Evolutionary conservation across 2,329 filamentous ascomycete genomes (phyloP).

Genomic region (Hypoxylon sp.): DNA sequence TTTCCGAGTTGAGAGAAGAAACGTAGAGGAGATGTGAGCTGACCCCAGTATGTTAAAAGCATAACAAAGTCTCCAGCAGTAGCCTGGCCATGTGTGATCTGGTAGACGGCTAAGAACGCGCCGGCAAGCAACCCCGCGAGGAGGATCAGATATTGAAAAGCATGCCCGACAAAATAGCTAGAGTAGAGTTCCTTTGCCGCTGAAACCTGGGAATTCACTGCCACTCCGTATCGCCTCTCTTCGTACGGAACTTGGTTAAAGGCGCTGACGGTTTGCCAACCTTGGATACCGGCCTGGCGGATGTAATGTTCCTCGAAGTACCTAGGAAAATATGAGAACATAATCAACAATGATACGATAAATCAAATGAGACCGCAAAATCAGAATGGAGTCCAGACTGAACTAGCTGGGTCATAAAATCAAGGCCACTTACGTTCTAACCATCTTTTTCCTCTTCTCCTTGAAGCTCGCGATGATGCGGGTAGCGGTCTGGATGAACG

Average conservation of each 20-base stretch:
- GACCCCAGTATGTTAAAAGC: conserved; percentile 79
- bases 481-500: conserved; percentile 68
- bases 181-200: conserved; percentile 57
- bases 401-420: not conserved
- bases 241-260: conserved; percentile 72
- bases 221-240: conserved; percentile 64
- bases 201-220: conserved; percentile 58
- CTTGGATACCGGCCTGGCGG: conserved; percentile 67
- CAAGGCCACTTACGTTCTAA: conserved; percentile 57
- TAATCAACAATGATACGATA: not conserved
- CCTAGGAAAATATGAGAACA: conserved; percentile 36
- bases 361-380: conserved; percentile 45
- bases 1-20: conserved; percentile 74
- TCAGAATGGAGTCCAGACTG: not conserved
- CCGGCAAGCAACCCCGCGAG: conserved; percentile 76
- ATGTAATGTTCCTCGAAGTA: conserved; percentile 68
- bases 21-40: conserved; percentile 76
- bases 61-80: conserved; percentile 77
- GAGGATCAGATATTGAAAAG: conserved; percentile 72
- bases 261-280: conserved; percentile 70
- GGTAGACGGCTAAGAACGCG: conserved; percentile 71
- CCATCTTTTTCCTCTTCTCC: conserved; percentile 62
- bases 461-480: conserved; percentile 65
- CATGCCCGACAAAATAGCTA: conserved; percentile 64
- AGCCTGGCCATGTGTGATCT: conserved; percentile 71